Evolutionary conservation across 495 filamentous ascomycete species (phyloP), one percentile per base, ranked within the genome.

Genomic region (Aspergillus wentii): DNA sequence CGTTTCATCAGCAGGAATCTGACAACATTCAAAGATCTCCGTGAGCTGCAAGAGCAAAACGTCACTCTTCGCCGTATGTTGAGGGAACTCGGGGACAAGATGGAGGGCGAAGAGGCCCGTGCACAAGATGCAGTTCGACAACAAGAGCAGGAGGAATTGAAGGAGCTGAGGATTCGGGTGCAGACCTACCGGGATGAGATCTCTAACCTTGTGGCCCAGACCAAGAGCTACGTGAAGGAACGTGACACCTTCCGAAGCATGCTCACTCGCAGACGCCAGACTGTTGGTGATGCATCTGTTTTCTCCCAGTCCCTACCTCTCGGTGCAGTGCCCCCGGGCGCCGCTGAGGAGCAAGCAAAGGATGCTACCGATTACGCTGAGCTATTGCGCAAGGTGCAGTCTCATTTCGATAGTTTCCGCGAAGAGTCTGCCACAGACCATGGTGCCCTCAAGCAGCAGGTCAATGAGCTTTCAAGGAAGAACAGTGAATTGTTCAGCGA

Each of bases 231-330:
- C 48, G 85, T 91, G 33, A 86, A 86, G 54, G 92, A 99, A 64
- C 79, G 92, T 22, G 90, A 99, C 51, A 96, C 95, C 75, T 96
- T 95, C 80, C 79, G 88, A 19, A 86, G 88, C 27, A 92, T 96
- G 79, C 76, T 95, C 10, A 80, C 87, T 41, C 76, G 83, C 40
- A 73, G 79, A 41, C 82, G 80, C 8, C 83, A 88, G 47, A 67
- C 68, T 11, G 62, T 74, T 5, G 60, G 59, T 3, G 85, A 92
- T 33, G 66, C 69, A 15, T 80, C 76, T 17, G 67, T 75, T 3
- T 78, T 92, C 43, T 85, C 79, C 13, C 75, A 81, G 27, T 84
- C 83, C 19, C 61, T 78, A 13, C 66, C 66, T 2, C 54, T 71
- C 22, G 69, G 66, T 19, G 59, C 65, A 22, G 58, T 59, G 16